phyloP scores from a whole-genome alignment of 2,329 filamentous ascomycete genomes.

The Clarireedia sp. region DNA sequence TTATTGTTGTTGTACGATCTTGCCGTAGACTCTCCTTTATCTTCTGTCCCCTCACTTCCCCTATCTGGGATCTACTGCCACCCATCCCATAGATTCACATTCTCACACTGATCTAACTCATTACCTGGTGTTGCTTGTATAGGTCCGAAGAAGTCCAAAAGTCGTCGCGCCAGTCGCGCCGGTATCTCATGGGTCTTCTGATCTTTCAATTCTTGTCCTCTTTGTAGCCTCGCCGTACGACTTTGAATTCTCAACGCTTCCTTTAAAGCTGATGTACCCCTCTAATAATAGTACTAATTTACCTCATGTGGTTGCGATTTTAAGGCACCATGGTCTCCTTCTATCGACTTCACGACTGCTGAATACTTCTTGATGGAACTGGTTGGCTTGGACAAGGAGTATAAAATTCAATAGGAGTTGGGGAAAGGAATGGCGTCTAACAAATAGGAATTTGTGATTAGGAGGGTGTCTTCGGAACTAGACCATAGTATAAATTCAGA shows the following conservation, averaged over 20 bases:
- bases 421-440: no score
- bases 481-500: no score
- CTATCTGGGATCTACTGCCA: not conserved
- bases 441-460: no score
- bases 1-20: not conserved
- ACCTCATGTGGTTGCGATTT: not conserved
- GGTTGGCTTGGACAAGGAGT: not conserved
- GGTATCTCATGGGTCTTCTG: conserved; percentile 3
- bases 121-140: not conserved
- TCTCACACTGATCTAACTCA: not conserved
- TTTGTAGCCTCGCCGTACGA: not conserved
- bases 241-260: not conserved
- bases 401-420: not conserved
- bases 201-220: not conserved
- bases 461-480: no score
- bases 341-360: not conserved
- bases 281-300: not conserved
- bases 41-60: not conserved
- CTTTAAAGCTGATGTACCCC: not conserved
- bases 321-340: not conserved
- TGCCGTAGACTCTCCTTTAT: not conserved
- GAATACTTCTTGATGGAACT: conserved; percentile 1
- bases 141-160: conserved; percentile 5
- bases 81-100: not conserved
- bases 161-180: conserved; percentile 1